Conservation (phyloP, 441 rosid genomes). For the Gossypium davidsonii region DNA sequence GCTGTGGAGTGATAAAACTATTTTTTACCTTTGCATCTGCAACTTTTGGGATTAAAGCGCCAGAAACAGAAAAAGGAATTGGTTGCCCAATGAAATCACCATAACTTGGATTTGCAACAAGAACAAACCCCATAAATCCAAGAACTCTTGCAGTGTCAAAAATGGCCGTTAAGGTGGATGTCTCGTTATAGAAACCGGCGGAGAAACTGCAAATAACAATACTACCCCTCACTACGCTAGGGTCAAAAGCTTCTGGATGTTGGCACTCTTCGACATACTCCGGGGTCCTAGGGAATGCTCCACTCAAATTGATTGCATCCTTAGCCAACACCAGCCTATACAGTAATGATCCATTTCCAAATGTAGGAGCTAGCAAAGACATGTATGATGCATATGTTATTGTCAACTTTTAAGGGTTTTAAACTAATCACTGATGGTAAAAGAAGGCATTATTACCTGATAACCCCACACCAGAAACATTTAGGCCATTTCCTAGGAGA, state of each 20-base stretch:
- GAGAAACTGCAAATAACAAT: constrained; percentile 55
- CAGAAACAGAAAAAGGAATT: constrained; percentile 33
- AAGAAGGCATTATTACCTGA: constrained; percentile 33
- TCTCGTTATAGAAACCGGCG: constrained; percentile 40
- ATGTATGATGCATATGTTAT: neutral
- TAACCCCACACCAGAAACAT: constrained; percentile 41
- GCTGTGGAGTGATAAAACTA: neutral
- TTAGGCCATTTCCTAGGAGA: constrained; percentile 42
- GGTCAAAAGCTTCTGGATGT: constrained; percentile 41
- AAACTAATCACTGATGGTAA: neutral
- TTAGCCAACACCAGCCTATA: constrained; percentile 60
- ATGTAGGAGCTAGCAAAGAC: constrained; percentile 47
- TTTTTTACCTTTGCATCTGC: constrained; percentile 53
- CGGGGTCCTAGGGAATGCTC: constrained; percentile 41
- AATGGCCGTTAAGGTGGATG: constrained; percentile 54
- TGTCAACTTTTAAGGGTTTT: neutral
- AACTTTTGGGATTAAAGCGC: constrained; percentile 47
- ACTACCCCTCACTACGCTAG: constrained; percentile 34
- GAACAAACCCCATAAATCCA: constrained; percentile 56
- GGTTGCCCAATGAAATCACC: constrained; percentile 72
- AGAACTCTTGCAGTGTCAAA: constrained; percentile 53
- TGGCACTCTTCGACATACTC: constrained; percentile 62
- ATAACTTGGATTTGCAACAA: constrained; percentile 54
- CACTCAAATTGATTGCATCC: constrained; percentile 48
- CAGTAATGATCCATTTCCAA: constrained; percentile 39